Percentiles rank a stretch among this genome's conserved stretches.
phyloP scores from a whole-genome alignment of 2,329 filamentous ascomycete species.

The Ophiocordyceps camponoti-saundersi region DNA sequence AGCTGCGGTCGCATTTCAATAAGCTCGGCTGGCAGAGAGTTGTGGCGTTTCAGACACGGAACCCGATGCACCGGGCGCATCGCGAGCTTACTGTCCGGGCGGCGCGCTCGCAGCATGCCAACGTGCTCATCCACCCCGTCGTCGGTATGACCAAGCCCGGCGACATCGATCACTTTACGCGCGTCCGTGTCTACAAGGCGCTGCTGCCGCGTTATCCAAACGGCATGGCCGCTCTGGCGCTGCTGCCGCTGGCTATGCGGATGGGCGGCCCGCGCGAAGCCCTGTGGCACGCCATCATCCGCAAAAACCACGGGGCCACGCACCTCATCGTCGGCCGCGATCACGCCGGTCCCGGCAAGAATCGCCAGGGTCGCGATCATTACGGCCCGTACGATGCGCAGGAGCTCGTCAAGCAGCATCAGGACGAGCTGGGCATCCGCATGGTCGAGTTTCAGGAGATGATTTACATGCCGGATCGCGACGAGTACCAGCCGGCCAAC shows the following conservation, averaged over 20 bases:
- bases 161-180: conserved; percentile 99
- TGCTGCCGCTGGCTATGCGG: conserved; percentile 91
- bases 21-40: conserved; percentile 98
- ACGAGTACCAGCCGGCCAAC: conserved; percentile 91
- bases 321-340: conserved; percentile 99
- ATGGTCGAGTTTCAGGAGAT: conserved; percentile 99
- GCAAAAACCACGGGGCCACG: conserved; percentile 97
- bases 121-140: conserved; percentile 97
- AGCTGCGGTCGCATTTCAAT: conserved; percentile 92
- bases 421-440: conserved; percentile 90
- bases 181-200: conserved; percentile 96
- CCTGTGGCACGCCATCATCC: conserved; percentile 99
- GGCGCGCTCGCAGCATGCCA: conserved; percentile 87
- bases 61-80: conserved; percentile 98
- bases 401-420: conserved; percentile 90
- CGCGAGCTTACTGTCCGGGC: conserved; percentile 94
- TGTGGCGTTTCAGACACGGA: conserved; percentile 97
- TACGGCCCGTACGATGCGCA: conserved; percentile 98
- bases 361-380: conserved; percentile 91
- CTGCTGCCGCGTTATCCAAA: conserved; percentile 94
- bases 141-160: conserved; percentile 97
- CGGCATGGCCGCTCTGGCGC: conserved; percentile 93
- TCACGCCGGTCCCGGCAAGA: conserved; percentile 95
- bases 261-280: conserved; percentile 98
- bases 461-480: conserved; percentile 93